Evolutionary conservation across 2,329 filamentous ascomycete genomes (phyloP), one percentile per base, ranked within the genome.

Genomic region (Colletotrichum eleusines): DNA sequence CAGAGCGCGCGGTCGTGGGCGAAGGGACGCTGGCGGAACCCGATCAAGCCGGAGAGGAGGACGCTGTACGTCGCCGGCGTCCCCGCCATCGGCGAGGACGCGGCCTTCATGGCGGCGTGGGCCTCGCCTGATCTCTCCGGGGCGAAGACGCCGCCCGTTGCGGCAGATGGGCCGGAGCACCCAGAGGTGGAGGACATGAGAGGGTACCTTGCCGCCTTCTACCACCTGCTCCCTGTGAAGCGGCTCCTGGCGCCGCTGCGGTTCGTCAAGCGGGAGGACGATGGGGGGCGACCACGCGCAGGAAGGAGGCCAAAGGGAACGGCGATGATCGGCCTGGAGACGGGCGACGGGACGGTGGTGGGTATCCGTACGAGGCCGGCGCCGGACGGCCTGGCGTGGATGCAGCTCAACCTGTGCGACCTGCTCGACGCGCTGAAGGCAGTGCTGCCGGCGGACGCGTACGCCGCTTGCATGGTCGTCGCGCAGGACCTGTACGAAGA

Each of bases 401-500:
- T 79, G 16, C 89, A 91, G 74, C 77, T 92, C 3, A 88, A 91
- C 65, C 81, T 92, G 0, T 80, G 87, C 54, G 90, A 92, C 74
- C 79, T 92, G 1, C 81, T 92, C 0, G 89, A 92, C 73, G 85
- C 82, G 0, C 82, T 87, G 0, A 83, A 89, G 2, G 79, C 78
- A 2, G 81, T 87, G 20, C 78, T 92, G 0, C 89, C 89, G 0
- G 61, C 74, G 0, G 86, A 92, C 74, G 90, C 89, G 0, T 89
- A 90, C 69, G 83, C 89, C 0, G 76, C 91, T 1, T 75, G 90
- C 0, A 76, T 92, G 44, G 75, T 92, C 0, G 79, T 87, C 0
- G 80, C 89, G 42, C 86, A 91, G n/a, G 90, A 92, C 75, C 78
- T 92, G 18, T 92, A 89, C 75, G 89, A 92, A 74, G 85, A 85